Base-by-base conservation (phyloP, 306 rosid genomes). In the Cicer chorassanicum region DNA sequence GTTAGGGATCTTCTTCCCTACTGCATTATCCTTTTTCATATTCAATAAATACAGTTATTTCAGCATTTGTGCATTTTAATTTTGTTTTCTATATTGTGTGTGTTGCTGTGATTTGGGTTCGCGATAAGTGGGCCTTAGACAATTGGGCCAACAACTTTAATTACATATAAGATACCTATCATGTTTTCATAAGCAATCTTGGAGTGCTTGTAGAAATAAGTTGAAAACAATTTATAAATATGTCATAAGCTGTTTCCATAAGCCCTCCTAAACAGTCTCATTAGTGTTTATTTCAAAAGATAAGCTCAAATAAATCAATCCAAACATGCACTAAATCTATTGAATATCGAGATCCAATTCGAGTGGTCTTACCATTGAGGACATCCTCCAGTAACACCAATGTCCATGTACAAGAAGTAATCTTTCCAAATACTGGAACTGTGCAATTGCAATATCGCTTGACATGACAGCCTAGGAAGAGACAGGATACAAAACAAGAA, bases 321-420 rank as follows among this genome's bases (percentile, higher is more conserved):
- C 60, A 7, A 53, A 53, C 1, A 8, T 0, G 34, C 59, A 1
- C 14, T 60, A 53, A 18, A 69, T 43, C 19, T 16, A 61, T 81
- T 4, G 46, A 69, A 69, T 44, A 41, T 44, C 54, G 55, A 43
- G 74, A 43, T 68, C 40, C 8, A 64, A 11, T 16, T 70, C 45
- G 16, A 75, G 80, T 75, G n/a, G 36, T 63, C 76, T 64, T 87
- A 93, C 98, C 98, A 93, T 93, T 54, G 92, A 81, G 36, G 98
- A 82, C 76, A 91, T 87, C 82, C 97, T 84, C 78, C 93, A 77
- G 85, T 89, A 91, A 82, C 98, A 93, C 98, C 98, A 93, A 77
- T 93, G 98, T 38, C 98, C 98, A 61, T 93, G 98, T 34, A 93
- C 98, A 68, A 93, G 93, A 60, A 93, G 92, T 76, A 93, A 79